Base-by-base conservation (phyloP, 148 eudicot species). In the Rhododendron williamsianum region DNA sequence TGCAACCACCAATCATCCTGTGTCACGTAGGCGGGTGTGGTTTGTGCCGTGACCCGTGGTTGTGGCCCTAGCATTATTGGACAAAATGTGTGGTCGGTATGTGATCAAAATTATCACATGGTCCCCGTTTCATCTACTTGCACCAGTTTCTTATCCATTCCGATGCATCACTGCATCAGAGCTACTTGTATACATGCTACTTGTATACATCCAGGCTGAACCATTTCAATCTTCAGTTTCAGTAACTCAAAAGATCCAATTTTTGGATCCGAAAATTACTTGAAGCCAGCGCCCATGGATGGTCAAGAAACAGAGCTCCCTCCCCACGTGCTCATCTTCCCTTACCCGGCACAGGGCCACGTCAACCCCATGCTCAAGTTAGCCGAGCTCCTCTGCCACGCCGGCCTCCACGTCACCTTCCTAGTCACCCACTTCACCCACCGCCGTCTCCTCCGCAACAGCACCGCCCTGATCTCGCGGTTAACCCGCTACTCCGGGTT, bases 271-370 rank as follows among this genome's bases (percentile, higher is more conserved):
- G 7, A 58, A 58, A 21, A 58, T 2, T 60, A 60, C 2, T 19
- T 5, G 8, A 23, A 46, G 9, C 69, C 0, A 1, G 35, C 35
- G 35, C 35, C 35, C 69, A 60, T 60, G 69, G 69, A 60, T 6
- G 9, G 7, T 60, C 69, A 60, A 60, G 69, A 60, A 60, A 1
- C 25, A 21, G 69, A 60, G 69, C 27, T 60, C 82, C 73, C 84
- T 46, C 49, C 49, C 18, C 85, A 87, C 85, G 79, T 89, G 63
- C 92, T 91, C 76, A 78, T 91, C 25, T 91, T 89, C 54, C 94
- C 94, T 4, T 82, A 90, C 51, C 92, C 94, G 7, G 82, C 89
- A 6, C 94, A 91, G 87, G 93, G 94, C 30, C 93, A 89, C 41
- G 88, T 89, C 33, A 91, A 83, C 54, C 89, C 93, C 25, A 60